phyloP scores from a whole-genome alignment of 139 green algal genomes.

The Desmodesmus armatus region DNA sequence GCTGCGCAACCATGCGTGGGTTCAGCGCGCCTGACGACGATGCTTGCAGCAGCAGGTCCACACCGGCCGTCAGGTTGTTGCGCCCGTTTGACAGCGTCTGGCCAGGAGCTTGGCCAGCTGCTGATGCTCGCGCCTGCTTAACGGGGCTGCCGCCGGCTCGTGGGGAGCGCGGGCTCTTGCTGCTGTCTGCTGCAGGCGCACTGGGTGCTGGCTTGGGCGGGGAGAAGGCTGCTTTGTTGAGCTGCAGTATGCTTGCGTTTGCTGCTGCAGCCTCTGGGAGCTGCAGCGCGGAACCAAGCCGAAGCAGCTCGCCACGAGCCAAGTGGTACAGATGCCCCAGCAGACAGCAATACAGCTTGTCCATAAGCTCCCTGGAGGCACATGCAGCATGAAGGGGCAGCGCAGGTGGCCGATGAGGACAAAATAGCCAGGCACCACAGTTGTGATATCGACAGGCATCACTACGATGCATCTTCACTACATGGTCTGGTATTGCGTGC shows the following conservation, averaged over 20 bases:
- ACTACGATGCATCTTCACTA: too few relatives aligned
- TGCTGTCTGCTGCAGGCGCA: not conserved
- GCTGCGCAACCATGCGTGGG: not conserved
- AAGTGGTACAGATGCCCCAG: constrained; percentile 68
- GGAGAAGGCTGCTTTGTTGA: not conserved
- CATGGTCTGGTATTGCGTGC: too few relatives aligned
- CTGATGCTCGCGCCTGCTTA: not conserved
- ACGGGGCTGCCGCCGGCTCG: not conserved
- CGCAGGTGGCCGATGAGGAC: too few relatives aligned
- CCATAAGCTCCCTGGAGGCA: constrained; percentile 24
- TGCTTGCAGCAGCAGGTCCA: constrained; percentile 13
- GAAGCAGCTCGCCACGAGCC: constrained; percentile 62
- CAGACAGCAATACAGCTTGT: constrained; percentile 48
- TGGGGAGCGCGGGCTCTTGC: not conserved
- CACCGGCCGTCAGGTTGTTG: not conserved
- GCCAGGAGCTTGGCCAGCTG: not conserved
- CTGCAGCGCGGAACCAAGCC: constrained; percentile 49
- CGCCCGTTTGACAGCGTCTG: too few relatives aligned
- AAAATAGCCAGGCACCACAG: too few relatives aligned
- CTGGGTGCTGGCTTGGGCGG: not conserved
- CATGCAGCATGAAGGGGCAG: not conserved
- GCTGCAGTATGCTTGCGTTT: constrained; percentile 2
- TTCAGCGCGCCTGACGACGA: not conserved
- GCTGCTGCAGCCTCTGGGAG: constrained; percentile 26
- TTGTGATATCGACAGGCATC: too few relatives aligned